phyloP scores from a whole-genome alignment of 1,284 basidiomycete species.

The Cystobasidium pallidum region DNA sequence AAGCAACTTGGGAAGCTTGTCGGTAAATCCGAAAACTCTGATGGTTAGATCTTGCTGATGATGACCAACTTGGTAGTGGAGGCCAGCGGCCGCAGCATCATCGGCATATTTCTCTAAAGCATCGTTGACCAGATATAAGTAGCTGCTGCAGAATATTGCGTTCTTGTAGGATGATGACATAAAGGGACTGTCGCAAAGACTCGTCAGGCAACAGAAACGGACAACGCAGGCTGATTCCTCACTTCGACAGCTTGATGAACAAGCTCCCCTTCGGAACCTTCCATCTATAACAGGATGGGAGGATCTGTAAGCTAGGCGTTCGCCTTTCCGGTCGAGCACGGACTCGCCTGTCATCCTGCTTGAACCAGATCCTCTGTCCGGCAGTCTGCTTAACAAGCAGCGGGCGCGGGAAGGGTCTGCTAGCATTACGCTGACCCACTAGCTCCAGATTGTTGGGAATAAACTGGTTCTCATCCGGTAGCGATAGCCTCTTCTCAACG shows the following conservation, averaged over 20 bases:
- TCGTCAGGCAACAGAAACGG: background rate
- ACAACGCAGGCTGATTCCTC: background rate
- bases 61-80: slow-evolving; percentile 72
- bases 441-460: slow-evolving; percentile 10
- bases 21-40: slow-evolving; percentile 77
- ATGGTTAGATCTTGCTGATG: slow-evolving; percentile 69
- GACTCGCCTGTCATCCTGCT: slow-evolving; percentile 32
- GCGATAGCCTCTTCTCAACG: background rate
- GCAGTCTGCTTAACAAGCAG: slow-evolving; percentile 21
- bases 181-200: slow-evolving; percentile 7
- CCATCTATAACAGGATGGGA: slow-evolving; percentile 55
- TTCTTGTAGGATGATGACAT: background rate
- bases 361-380: slow-evolving; percentile 30
- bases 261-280: slow-evolving; percentile 26
- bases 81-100: slow-evolving; percentile 85
- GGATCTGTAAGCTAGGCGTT: too few relatives aligned
- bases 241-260: slow-evolving; percentile 59
- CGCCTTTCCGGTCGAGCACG: too few relatives aligned
- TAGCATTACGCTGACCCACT: background rate
- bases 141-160: slow-evolving; percentile 59
- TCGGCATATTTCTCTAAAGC: slow-evolving; percentile 87
- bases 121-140: slow-evolving; percentile 82
- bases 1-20: slow-evolving; percentile 81
- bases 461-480: slow-evolving; percentile 23
- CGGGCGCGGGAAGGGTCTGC: background rate